Evolutionary conservation across 2,329 filamentous ascomycete species (phyloP).

Genomic region (Diaporthe batatas): DNA sequence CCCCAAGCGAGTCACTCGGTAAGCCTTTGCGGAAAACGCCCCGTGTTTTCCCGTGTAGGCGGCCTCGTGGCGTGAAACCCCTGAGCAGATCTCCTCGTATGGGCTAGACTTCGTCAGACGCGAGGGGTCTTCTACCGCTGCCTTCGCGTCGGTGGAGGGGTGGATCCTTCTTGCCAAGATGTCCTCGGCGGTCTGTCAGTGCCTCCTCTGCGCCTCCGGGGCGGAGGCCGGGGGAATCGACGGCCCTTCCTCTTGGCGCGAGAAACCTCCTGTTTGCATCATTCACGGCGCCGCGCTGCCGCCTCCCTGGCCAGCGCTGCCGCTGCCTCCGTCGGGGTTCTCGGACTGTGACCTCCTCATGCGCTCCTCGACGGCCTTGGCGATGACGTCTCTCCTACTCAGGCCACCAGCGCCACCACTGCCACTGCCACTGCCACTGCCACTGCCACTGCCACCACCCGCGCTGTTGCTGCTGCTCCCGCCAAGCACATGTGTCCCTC

Average conservation of each 20-base stretch:
- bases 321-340: conserved; percentile 44
- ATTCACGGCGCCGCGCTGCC: conserved; percentile 14
- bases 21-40: neutral
- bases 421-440: conserved; percentile 47
- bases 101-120: neutral
- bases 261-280: neutral
- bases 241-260: neutral
- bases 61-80: neutral
- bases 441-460: conserved; percentile 49
- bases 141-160: neutral
- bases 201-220: neutral
- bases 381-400: conserved; percentile 80
- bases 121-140: neutral
- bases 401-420: conserved; percentile 50
- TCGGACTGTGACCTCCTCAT: conserved; percentile 60
- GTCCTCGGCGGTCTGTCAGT: neutral
- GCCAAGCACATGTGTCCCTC: conserved; percentile 82
- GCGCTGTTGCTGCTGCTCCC: conserved; percentile 56
- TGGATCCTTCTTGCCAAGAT: neutral
- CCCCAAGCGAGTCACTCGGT: neutral
- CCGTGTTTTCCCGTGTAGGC: neutral
- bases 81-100: neutral
- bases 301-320: conserved; percentile 25
- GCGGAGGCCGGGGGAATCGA: neutral
- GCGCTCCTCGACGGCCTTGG: conserved; percentile 79